Evolutionary conservation across 108 stramenopile species (phyloP).

Genomic region (Epithemia pelagica): DNA sequence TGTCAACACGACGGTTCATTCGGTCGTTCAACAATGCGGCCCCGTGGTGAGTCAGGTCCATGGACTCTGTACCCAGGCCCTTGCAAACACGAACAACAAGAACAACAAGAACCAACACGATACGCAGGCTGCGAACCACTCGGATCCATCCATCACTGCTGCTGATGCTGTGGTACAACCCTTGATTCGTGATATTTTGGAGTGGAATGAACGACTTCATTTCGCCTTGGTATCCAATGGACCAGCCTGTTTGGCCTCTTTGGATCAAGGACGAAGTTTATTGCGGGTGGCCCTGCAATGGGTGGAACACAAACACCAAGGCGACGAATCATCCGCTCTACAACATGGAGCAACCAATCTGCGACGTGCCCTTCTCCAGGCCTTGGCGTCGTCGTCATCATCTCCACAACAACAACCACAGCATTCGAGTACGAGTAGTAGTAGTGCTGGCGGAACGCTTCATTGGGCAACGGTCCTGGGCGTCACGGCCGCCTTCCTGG

Average conservation of each 20-base stretch:
- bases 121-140: not conserved
- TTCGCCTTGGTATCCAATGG: slow-evolving; percentile 46
- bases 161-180: not conserved
- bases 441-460: not conserved
- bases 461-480: slow-evolving; percentile 65
- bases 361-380: not conserved
- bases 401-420: not conserved
- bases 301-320: slow-evolving; percentile 13
- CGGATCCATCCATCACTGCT: not conserved
- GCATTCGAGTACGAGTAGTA: not conserved
- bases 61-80: slow-evolving; percentile 20
- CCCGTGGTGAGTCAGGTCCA: slow-evolving; percentile 58
- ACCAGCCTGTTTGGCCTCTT: slow-evolving; percentile 62
- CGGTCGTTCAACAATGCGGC: slow-evolving; percentile 40
- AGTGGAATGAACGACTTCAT: slow-evolving; percentile 23
- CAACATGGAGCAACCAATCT: not conserved
- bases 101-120: not conserved
- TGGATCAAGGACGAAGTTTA: slow-evolving; percentile 72
- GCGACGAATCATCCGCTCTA: not conserved
- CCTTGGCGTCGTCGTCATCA: too few relatives aligned
- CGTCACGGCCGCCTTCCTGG: slow-evolving; percentile 33
- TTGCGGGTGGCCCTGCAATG: slow-evolving; percentile 57
- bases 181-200: not conserved
- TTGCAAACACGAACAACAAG: not conserved
- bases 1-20: slow-evolving; percentile 55